Evolutionary conservation across 116 monocot genomes (phyloP).

Genomic region (Iris pallida): DNA sequence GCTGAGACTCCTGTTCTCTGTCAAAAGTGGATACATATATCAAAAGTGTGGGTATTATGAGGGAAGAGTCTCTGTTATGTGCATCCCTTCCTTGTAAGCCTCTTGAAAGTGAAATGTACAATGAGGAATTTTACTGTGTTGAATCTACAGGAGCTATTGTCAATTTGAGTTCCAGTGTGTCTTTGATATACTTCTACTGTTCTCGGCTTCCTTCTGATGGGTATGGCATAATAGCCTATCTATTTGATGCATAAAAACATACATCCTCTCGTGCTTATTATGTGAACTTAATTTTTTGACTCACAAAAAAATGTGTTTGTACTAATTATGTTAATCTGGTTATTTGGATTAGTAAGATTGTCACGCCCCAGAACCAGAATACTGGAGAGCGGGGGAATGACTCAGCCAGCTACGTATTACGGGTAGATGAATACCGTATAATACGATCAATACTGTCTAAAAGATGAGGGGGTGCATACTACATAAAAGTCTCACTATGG

Average conservation of each 20-base stretch:
- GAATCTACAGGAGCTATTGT: conserved; percentile 53
- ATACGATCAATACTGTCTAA: no score
- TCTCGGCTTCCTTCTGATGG: conserved; percentile 60
- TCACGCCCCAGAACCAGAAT: no score
- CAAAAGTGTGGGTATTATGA: conserved; percentile 41
- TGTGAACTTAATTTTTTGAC: no score
- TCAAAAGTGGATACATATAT: conserved; percentile 39
- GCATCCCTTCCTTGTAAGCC: conserved; percentile 34
- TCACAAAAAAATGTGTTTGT: no score
- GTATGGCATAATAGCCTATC: conserved; percentile 18
- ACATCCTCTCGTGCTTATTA: neutral
- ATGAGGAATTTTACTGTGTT: conserved; percentile 44
- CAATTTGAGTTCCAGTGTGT: conserved; percentile 47
- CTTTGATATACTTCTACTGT: conserved; percentile 58
- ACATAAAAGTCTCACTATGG: no score
- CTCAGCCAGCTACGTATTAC: no score
- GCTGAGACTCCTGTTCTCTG: conserved; percentile 30
- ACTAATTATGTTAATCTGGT: no score
- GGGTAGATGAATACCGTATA: no score
- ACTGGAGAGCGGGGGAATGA: no score
- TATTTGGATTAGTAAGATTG: no score
- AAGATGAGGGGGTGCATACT: no score
- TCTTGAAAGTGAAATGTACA: conserved; percentile 19
- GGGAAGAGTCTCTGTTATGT: conserved; percentile 39
- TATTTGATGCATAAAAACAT: neutral